Evolutionary conservation across 805 yeast species (phyloP), one percentile per base, ranked within the genome.

Genomic region (Starmerella roubikii): DNA sequence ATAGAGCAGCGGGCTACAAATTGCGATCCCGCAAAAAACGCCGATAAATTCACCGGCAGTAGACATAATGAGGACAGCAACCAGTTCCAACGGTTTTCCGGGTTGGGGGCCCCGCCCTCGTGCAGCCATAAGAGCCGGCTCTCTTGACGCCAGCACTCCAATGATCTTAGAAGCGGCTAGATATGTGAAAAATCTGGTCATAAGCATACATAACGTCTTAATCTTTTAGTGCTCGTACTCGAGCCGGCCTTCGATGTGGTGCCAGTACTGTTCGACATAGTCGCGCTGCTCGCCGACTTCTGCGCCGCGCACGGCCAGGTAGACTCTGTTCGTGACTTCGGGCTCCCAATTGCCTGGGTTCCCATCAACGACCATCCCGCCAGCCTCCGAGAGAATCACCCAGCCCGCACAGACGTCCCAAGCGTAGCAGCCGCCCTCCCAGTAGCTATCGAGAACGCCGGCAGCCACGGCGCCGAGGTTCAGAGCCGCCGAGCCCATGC

Each of bases 401-500:
- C 78, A 74, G 29, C 78, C 77, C 13, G 79, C 81, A 53, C 78
- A 72, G 1, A 74, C 78, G 52, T 75, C 81, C 80, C 80, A 75
- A 19, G 74, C 69, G 53, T 67, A 72, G 51, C 77, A 72, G n/a
- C 78, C 78, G 35, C 78, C 78, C 55, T 73, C 78, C 78, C 80
- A 75, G 55, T 75, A 75, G 3, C 72, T 66, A 50, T 75, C 81
- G 21, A 73, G 43, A 41, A 62, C 62, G 5, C 81, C 81, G 3
- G 69, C 61, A 1, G 80, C 78, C 4, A 71, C 72, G 32, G 68
- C 67, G 33, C 76, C 67, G 28, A 72, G 55, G 51, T 74, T 74
- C 67, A 74, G 65, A 5, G 81, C 81, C 0, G 80, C 79, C 16
- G 78, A 71, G 3, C 81, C 81, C 39, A 71, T 56, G 17, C 72